Evolutionary conservation across 2,329 filamentous ascomycete species (phyloP), one percentile per base, ranked within the genome.

Genomic region (Paecilomyces formosus): DNA sequence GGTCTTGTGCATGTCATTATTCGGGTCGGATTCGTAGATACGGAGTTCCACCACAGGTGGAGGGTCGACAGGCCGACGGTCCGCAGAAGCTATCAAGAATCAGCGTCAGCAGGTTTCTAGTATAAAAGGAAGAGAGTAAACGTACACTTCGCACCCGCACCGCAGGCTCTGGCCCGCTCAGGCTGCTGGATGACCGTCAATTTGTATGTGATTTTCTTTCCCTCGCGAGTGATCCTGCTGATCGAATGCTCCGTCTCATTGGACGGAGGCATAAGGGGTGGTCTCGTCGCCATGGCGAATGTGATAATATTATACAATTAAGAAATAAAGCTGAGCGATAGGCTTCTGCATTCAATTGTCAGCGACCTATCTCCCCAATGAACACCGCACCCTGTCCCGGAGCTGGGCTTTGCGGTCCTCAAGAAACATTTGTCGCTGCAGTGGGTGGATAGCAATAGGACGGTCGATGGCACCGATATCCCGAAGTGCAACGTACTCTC

Each of bases 121-220:
- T n/a, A n/a, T n/a, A n/a, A n/a, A n/a, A n/a, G n/a, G n/a, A n/a
- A n/a, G n/a, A n/a, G n/a, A n/a, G n/a, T n/a, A n/a, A n/a, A n/a
- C n/a, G n/a, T 82, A 96, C 91, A 96, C 79, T 97, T 97, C 57
- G 91, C 91, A 60, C 94, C 94, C 57, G 92, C 92, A 69, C 94
- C 94, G 74, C 94, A 99, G 57, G 94, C 94, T 79, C 94, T 85
- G 55, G 94, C 93, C 68, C 92, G 89, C 77, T 96, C 89, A 21
- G 94, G 94, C 73, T 97, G 91, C 76, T 99, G 94, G 67, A 97
- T 87, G 58, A 97, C 92, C 60, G 85, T 86, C 74, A 97, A 80
- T 63, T 84, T 81, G 75, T 97, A 97, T 70, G 85, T 90, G 65
- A 97, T 83, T 62, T 81, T 85, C 65, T 89, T 86, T 62, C 90